phyloP scores from a whole-genome alignment of 2,329 filamentous ascomycete species.

The Basipetospora sp. region DNA sequence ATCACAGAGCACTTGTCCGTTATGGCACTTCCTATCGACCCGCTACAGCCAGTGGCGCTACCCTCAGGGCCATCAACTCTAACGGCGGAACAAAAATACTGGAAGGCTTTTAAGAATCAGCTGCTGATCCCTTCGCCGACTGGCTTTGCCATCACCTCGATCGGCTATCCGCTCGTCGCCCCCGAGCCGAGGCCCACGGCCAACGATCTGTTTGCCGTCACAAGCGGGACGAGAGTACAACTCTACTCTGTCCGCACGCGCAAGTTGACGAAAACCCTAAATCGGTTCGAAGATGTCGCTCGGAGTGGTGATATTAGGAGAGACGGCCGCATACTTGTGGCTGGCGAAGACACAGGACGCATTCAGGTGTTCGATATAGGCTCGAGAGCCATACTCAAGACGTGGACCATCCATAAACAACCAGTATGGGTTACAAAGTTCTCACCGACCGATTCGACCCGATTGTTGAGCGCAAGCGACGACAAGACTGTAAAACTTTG shows the following conservation, averaged over 20 bases:
- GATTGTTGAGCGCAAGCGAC: constrained; percentile 77
- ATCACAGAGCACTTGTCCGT: no score
- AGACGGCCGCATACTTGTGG: constrained; percentile 78
- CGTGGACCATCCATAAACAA: constrained; percentile 88
- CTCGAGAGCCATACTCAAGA: constrained; percentile 82
- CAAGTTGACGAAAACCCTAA: constrained; percentile 85
- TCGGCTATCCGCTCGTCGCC: constrained; percentile 43
- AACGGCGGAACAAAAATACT: constrained; percentile 89
- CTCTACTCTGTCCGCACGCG: constrained; percentile 85
- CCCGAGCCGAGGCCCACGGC: constrained; percentile 17
- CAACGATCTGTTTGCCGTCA: constrained; percentile 74
- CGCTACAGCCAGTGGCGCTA: constrained; percentile 67
- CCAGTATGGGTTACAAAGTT: constrained; percentile 86
- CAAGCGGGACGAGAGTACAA: constrained; percentile 84
- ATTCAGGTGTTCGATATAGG: constrained; percentile 90
- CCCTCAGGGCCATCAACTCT: constrained; percentile 67
- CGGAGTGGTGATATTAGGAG: constrained; percentile 76
- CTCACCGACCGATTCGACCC: constrained; percentile 76
- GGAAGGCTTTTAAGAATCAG: constrained; percentile 87
- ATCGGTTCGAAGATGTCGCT: constrained; percentile 80
- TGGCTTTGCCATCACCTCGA: constrained; percentile 77
- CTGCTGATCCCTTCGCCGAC: constrained; percentile 82
- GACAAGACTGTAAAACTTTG: constrained; percentile 86
- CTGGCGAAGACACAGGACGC: constrained; percentile 78
- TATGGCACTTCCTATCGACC: constrained; percentile 83